Evolutionary conservation across 805 yeast species (phyloP), one percentile per base, ranked within the genome.

Genomic region (Allodekkera sacchari): DNA sequence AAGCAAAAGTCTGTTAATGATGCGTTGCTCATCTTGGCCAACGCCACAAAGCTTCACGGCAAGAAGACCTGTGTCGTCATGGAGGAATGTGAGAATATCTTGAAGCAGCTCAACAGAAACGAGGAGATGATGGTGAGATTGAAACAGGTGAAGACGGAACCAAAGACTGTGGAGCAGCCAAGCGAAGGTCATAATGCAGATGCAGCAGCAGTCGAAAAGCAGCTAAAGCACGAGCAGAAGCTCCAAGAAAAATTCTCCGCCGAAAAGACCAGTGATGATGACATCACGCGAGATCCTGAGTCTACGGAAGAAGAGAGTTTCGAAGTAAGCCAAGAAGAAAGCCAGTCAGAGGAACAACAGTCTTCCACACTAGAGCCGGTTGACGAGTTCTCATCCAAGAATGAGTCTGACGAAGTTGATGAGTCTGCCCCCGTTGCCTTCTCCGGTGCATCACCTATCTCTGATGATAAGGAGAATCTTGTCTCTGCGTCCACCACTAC

Each of bases 41-140:
- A 50, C 16, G 61, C 63, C 3, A 57, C 76, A 3, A 64, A 61
- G 32, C 44, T 55, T 13, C 76, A 72, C 39, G 72, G 74, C n/a
- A 60, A 57, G 32, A 71, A 70, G 28, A 57, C 72, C 4, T 59
- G 64, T 33, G 39, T 50, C 3, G 45, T 73, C 3, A 48, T 75
- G 28, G 59, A 55, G 24, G 68, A 71, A 31, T 67, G 72, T 34
- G 67, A 67, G 28, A 63, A 61, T 6, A 55, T 66, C 14, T 57
- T 77, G 37, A 57, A 55, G 17, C 34, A 44, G 19, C 25, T 53
- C n/a, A 45, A 48, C 18, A 37, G 51, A 26, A 45, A 41, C 31
- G 55, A 48, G 32, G 39, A 42, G 21, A 33, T 49, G n/a, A 31
- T 38, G 14, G 15, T 37, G 12, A 41, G 43, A 24, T 28, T 49